These are phyloP conservation scores for Salix exigua DNA, from an alignment of 345 rosid genomes.

Conservation along the genomic window DNA sequence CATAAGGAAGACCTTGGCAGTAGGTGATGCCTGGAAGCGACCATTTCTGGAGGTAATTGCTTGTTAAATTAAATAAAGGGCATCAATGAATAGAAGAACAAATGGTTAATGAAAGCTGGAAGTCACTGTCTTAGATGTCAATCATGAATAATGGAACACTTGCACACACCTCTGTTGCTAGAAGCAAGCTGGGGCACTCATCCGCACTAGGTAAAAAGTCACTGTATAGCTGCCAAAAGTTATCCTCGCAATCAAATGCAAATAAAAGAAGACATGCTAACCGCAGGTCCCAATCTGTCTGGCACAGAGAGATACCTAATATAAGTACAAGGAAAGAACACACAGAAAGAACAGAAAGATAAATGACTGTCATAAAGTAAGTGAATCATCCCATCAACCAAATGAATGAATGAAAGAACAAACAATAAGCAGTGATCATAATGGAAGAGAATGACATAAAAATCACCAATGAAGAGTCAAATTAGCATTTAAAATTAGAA, in stretches of 20 bases:
- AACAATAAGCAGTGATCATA: neutral
- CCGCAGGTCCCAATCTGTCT: conserved; percentile 96
- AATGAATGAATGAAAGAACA: conserved; percentile 5
- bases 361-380: neutral
- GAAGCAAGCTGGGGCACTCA: conserved; percentile 87
- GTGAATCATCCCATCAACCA: neutral
- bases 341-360: neutral
- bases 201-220: conserved; percentile 84
- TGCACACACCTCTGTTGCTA: conserved; percentile 74
- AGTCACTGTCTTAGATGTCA: no score
- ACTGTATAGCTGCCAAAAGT: conserved; percentile 87
- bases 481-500: neutral
- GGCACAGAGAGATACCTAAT: conserved; percentile 27
- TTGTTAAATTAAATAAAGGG: no score
- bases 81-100: no score
- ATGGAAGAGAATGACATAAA: neutral
- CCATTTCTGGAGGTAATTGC: neutral
- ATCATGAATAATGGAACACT: neutral
- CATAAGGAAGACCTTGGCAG: neutral
- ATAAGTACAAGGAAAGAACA: neutral
- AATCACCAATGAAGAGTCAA: neutral
- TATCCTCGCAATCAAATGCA: conserved; percentile 69
- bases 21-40: neutral
- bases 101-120: no score
- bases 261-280: conserved; percentile 83